Base-by-base conservation (phyloP, 106 monocot genomes). In the Iris macrosiphon region DNA sequence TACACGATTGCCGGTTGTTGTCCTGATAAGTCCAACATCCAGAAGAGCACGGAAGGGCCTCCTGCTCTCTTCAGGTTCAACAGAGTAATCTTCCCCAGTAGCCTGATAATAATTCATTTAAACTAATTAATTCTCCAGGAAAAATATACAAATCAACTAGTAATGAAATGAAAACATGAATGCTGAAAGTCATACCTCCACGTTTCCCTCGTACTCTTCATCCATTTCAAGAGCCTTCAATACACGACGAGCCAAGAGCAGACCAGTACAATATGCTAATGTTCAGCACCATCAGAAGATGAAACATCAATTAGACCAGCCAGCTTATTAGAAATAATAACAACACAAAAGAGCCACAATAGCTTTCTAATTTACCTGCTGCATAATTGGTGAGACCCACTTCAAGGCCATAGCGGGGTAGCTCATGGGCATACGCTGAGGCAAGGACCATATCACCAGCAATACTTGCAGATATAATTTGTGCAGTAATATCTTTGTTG, bases 321-420 rank as follows among this genome's bases (percentile, higher is more conserved):
- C 1, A 0, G 6, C 31, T 14, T n/a, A 6, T 16, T 21, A 6
- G 18, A 44, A 18, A n/a, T n/a, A n/a, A n/a, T n/a, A n/a, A n/a
- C n/a, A n/a, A n/a, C n/a, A n/a, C n/a, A n/a, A n/a, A n/a, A n/a
- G n/a, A n/a, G n/a, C n/a, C n/a, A n/a, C n/a, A n/a, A n/a, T n/a
- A n/a, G n/a, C n/a, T n/a, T n/a, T n/a, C n/a, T n/a, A n/a, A n/a
- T n/a, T 7, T 78, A 93, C 93, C 87, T 73, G 93, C 93, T 57
- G 93, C 87, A 81, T 93, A 93, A 32, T 93, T 93, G 37, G 93
- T 88, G 10, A 93, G 93, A 24, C 93, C 93, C 49, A 84, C 84
- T 88, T 87, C 75, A 66, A 93, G 80, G 18, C 93, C 93, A 80
- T 75, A 93, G 4, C 17, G 83, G 29, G 93, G 88, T 6, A 93